phyloP scores from a whole-genome alignment of 176 grass and related monocot genomes.

The Ampelocalamus luodianensis region DNA sequence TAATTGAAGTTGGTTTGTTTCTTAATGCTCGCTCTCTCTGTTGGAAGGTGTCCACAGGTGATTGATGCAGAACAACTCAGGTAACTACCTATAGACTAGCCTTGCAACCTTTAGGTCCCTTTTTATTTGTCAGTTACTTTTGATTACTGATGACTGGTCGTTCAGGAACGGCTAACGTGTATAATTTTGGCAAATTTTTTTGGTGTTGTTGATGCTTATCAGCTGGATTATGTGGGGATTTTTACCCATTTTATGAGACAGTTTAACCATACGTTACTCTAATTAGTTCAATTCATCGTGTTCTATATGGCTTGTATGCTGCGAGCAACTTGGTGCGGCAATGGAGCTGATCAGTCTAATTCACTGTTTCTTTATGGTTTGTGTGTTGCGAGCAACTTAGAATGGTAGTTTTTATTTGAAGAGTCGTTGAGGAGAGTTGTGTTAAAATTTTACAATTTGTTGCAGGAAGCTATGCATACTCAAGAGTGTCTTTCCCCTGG shows the following conservation, averaged over 20 bases:
- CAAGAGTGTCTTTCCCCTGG: slow-evolving; percentile 83
- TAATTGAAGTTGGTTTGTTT: background rate
- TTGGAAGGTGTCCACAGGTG: too few species aligned
- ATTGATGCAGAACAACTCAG: too few species aligned
- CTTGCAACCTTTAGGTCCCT: slow-evolving; percentile 71
- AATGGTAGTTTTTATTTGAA: background rate
- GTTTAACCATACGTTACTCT: background rate
- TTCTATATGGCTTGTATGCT: background rate
- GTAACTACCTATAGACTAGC: slow-evolving; percentile 68
- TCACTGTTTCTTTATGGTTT: too few species aligned
- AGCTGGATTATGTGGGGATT: background rate
- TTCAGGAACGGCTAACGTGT: background rate
- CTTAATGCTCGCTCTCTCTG: background rate
- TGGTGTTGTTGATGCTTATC: background rate
- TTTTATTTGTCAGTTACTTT: background rate
- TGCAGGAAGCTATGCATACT: slow-evolving; percentile 97
- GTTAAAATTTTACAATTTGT: background rate
- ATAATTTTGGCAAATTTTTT: background rate
- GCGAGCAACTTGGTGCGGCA: too few species aligned
- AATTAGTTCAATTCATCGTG: background rate
- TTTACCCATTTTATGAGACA: background rate
- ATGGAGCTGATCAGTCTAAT: too few species aligned
- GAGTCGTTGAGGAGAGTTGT: background rate
- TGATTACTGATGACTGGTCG: background rate
- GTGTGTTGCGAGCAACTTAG: background rate